Percentiles rank a stretch among this genome's conserved stretches.
These are phyloP conservation scores for Medicago truncatula DNA, from an alignment of 306 rosid genomes.

Conservation along the genomic window MtrunA17r5.0-ANR NC_053049.1:42956001-42956500, in stretches of 20 bases:
- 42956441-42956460: too few relatives aligned
- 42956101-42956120: neutral
- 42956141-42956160: neutral
- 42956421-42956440: too few relatives aligned
- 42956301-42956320: neutral
- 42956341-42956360: too few relatives aligned
- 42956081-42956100: slow-evolving; percentile 7
- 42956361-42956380: too few relatives aligned
- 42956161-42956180: slow-evolving; percentile 7
- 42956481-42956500: too few relatives aligned
- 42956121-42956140: too few relatives aligned
- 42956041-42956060: too few relatives aligned
- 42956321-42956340: neutral
- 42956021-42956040: neutral
- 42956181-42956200: slow-evolving; percentile 14
- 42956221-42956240: neutral
- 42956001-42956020: too few relatives aligned
- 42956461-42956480: too few relatives aligned
- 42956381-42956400: too few relatives aligned
- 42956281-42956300: neutral
- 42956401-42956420: too few relatives aligned
- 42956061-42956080: neutral
- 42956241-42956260: neutral
- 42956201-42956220: slow-evolving; percentile 19
- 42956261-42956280: slow-evolving; percentile 15